phyloP scores from a whole-genome alignment of 176 grass and related monocot genomes.

The Chloris gayana region DNA sequence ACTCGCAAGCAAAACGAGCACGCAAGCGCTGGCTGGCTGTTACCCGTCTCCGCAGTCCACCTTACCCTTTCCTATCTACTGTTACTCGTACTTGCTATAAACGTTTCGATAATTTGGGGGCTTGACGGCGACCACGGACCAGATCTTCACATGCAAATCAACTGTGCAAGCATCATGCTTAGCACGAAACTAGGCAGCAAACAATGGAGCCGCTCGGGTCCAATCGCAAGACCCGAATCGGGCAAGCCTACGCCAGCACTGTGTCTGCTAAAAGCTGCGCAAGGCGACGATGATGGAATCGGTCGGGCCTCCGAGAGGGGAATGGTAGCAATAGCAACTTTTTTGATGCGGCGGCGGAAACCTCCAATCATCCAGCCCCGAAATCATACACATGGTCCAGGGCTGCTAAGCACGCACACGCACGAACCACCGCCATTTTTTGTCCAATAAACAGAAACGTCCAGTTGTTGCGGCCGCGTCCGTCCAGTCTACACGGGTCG shows the following conservation, averaged over 20 bases:
- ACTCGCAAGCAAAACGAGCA: neutral
- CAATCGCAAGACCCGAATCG: neutral
- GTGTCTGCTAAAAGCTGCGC: neutral
- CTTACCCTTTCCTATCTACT: neutral
- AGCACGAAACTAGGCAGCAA: neutral
- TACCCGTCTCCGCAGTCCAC: neutral
- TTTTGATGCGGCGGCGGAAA: neutral
- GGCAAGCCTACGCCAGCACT: neutral
- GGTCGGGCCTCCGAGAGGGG: neutral
- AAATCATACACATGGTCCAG: neutral
- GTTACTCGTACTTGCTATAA: neutral
- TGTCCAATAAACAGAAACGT: too few species aligned
- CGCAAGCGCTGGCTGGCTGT: neutral
- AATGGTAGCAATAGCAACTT: neutral
- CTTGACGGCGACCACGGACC: slow-evolving; percentile 16
- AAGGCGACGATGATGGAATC: neutral
- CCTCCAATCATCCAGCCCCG: neutral
- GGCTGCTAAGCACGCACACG: neutral
- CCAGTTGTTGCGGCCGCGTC: neutral
- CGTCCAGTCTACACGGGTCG: neutral
- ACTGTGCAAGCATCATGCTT: neutral
- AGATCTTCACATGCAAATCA: slow-evolving; percentile 33
- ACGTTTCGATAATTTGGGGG: neutral
- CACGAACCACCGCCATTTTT: neutral
- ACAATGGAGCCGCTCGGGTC: neutral